phyloP scores from a whole-genome alignment of 441 rosid species.

The Hura crepitans region DNA sequence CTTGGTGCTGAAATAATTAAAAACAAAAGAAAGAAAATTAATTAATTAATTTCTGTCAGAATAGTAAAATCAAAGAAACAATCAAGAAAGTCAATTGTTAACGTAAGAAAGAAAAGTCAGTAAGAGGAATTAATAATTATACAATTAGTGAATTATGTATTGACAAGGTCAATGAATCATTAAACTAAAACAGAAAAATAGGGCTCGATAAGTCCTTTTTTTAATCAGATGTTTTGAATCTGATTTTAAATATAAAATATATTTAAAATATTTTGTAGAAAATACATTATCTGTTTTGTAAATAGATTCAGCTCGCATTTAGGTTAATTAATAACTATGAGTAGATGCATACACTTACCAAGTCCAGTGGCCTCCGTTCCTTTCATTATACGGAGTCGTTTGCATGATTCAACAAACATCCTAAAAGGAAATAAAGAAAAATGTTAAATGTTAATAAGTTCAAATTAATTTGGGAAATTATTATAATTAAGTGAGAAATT shows the following conservation, averaged over 20 bases:
- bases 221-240: too few relatives aligned
- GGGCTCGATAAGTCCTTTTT: not conserved
- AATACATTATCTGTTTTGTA: too few relatives aligned
- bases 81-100: not conserved
- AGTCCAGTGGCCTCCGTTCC: conserved; percentile 54
- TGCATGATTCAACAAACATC: conserved; percentile 61
- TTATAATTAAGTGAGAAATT: not conserved
- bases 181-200: too few relatives aligned
- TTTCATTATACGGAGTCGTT: conserved; percentile 54
- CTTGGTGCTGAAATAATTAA: conserved; percentile 40
- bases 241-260: too few relatives aligned
- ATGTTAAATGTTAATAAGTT: too few relatives aligned
- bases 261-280: not conserved
- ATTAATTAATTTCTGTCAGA: not conserved
- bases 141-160: not conserved
- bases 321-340: too few relatives aligned
- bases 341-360: conserved; percentile 31
- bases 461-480: too few relatives aligned
- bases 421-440: conserved; percentile 22
- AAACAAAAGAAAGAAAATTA: not conserved
- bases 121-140: not conserved
- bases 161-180: too few relatives aligned
- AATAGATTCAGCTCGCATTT: too few relatives aligned
- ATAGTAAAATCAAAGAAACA: not conserved
- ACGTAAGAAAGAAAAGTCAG: not conserved